Evolutionary conservation across 441 rosid species (phyloP), one percentile per base, ranked within the genome.

Genomic region (Viola pubescens): DNA sequence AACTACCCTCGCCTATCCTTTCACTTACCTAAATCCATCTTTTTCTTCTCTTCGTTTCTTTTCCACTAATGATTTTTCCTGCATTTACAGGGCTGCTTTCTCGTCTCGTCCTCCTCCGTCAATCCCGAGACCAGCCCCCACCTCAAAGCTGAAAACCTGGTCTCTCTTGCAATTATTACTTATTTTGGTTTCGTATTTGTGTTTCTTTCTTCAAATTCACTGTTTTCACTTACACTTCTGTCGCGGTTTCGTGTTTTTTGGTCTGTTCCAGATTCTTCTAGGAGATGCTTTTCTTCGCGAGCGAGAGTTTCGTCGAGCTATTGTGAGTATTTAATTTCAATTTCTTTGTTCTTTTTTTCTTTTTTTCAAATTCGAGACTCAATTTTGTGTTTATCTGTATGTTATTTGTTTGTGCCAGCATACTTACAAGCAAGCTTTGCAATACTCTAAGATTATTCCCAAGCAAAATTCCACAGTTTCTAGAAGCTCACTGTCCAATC

Each of bases 71-170:
- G 7, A 6, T 8, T 39, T 52, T 70, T 52, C 11, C 11, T 56
- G 1, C 37, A 7, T 56, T 43, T 44, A 54, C 79, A 89, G 98
- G 97, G 96, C 5, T 76, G 83, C 65, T 94, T 94, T 56, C 85
- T 94, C 26, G 96, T 86, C 43, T 89, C 98, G 1, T 87, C 97
- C 2, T 82, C 95, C 54, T 65, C 87, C 11, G 77, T 74, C 55
- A 87, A 77, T 60, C 69, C 82, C 47, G 98, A 94, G 63, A 68
- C 92, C 54, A 83, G 66, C 64, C 89, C 97, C 34, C 95, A 88
- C 55, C 83, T 84, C 74, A 94, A 89, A 59, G 91, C 97, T 8
- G 97, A 94, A 68, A 87, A 82, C 79, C 81, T 87, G 86, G 98
- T 92, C 9, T n/a, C 54, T 44, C 16, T 50, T 14, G 0, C 1